These are phyloP conservation scores for Ustilago hordei DNA, from an alignment of 1,284 basidiomycete species.

Conservation along the genomic window DNA sequence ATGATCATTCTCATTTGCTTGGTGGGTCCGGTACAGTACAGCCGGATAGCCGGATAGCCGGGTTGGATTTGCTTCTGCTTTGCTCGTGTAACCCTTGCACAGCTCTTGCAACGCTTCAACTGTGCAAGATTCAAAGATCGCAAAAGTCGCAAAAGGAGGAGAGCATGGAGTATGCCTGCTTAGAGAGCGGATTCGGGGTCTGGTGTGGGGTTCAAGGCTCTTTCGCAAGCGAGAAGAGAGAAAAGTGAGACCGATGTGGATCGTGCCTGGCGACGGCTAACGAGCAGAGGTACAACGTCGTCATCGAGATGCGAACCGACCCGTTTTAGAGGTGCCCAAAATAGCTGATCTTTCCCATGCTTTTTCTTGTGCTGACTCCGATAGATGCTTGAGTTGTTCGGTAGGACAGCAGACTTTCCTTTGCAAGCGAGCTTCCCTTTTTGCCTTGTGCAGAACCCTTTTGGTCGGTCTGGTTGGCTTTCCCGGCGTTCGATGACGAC, in stretches of 20 bases:
- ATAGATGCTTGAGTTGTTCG: no score
- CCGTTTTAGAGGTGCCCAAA: background rate
- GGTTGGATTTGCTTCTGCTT: background rate
- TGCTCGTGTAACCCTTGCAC: background rate
- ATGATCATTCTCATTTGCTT: background rate
- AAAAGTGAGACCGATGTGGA: background rate
- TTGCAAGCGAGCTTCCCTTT: no score
- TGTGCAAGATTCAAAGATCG: no score
- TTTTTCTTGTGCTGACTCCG: background rate
- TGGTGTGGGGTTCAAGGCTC: background rate
- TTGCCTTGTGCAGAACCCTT: conserved; percentile 10
- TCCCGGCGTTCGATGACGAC: conserved; percentile 6
- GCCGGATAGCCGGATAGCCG: background rate
- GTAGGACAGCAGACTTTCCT: no score
- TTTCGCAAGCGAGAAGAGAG: background rate
- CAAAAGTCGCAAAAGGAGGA: no score
- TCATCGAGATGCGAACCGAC: background rate
- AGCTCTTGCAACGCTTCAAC: background rate
- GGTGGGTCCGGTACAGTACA: no score
- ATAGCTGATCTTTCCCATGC: background rate
- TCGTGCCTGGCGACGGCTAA: background rate
- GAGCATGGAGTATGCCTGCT: no score
- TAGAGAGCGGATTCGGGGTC: no score
- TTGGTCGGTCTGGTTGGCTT: background rate
- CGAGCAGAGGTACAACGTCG: conserved; percentile 1